Evolutionary conservation across 768 basidiomycete species (phyloP).

Genomic region (Tricholoma saponaceum): DNA sequence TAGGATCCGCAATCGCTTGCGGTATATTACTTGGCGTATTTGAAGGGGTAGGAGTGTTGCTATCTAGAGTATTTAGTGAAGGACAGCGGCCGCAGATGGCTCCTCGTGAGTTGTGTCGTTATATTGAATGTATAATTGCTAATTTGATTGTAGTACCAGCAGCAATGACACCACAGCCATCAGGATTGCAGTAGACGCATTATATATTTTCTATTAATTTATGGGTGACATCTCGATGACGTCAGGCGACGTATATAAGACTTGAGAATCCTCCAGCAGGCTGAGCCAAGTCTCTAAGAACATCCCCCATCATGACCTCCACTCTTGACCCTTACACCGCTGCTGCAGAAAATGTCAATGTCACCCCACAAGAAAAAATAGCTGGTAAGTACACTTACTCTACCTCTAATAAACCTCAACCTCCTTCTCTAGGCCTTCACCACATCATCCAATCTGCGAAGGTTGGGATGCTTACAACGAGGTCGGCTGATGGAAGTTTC

Average conservation of each 20-base stretch:
- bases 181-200: conserved; percentile 47
- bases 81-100: conserved; percentile 76
- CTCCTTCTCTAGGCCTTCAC: conserved; percentile 50
- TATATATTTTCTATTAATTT: conserved; percentile 34
- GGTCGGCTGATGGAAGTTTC: conserved; percentile 58
- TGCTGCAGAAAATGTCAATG: conserved; percentile 54
- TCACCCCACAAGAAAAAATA: conserved; percentile 64
- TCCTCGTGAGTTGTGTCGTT: conserved; percentile 51
- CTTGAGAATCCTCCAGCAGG: no score
- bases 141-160: conserved; percentile 42
- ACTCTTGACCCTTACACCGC: conserved; percentile 72
- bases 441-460: conserved; percentile 58
- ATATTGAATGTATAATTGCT: neutral
- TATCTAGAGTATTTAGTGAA: conserved; percentile 86
- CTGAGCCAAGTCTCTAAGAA: neutral
- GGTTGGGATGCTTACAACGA: conserved; percentile 78
- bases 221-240: conserved; percentile 15
- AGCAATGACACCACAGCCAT: conserved; percentile 48
- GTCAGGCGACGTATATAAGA: conserved; percentile 19
- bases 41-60: conserved; percentile 91
- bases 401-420: neutral
- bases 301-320: conserved; percentile 15
- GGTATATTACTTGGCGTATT: conserved; percentile 94
- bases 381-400: conserved; percentile 38
- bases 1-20: conserved; percentile 93